These are phyloP conservation scores for Flaveria trinervia DNA, from an alignment of 129 eudicot genomes.

Conservation along the genomic window DNA sequence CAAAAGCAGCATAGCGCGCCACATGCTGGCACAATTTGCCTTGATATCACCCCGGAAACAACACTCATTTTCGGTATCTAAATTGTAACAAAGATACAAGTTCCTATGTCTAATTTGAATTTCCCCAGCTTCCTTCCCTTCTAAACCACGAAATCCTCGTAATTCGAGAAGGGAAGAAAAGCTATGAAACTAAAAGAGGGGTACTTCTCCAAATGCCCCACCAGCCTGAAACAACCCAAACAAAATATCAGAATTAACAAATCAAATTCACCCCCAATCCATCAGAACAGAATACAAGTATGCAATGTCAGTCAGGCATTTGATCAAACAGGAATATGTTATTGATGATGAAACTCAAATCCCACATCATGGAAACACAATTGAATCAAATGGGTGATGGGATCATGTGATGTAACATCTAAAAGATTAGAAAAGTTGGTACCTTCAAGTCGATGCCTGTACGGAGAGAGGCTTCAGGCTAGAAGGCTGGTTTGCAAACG, in stretches of 20 bases:
- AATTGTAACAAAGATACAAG: slow-evolving; percentile 19
- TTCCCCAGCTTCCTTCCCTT: slow-evolving; percentile 44
- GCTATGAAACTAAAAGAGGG: slow-evolving; percentile 35
- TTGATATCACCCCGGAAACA: slow-evolving; percentile 55
- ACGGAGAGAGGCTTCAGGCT: slow-evolving; percentile 34
- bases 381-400: slow-evolving; percentile 8
- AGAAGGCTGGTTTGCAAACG: slow-evolving; percentile 45
- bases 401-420: not conserved
- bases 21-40: slow-evolving; percentile 58
- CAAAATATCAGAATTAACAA: slow-evolving; percentile 20
- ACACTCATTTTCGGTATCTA: slow-evolving; percentile 34
- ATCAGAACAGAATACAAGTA: slow-evolving; percentile 4
- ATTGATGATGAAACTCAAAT: not conserved
- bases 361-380: not conserved
- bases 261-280: slow-evolving; percentile 12
- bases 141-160: slow-evolving; percentile 38
- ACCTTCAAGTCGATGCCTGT: slow-evolving; percentile 43
- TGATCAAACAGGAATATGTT: slow-evolving; percentile 9
- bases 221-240: slow-evolving; percentile 37
- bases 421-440: not conserved
- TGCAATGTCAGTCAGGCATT: slow-evolving; percentile 16
- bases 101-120: not conserved
- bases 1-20: slow-evolving; percentile 65
- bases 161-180: slow-evolving; percentile 44
- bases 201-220: slow-evolving; percentile 41